phyloP scores from a whole-genome alignment of 1,284 basidiomycete genomes.

The Sporisorium graminicola region DNA sequence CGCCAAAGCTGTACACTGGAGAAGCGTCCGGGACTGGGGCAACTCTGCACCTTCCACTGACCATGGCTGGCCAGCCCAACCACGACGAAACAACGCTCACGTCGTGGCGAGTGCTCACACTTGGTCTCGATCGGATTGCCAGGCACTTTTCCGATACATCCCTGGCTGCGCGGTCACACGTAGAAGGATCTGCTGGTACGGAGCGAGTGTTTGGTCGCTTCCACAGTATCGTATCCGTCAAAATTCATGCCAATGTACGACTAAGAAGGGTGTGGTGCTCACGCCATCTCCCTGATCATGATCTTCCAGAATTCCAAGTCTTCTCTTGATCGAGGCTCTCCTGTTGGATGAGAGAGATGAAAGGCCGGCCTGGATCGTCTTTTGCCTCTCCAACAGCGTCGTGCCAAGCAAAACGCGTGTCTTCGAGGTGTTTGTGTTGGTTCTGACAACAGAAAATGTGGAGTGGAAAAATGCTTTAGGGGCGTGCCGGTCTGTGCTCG shows the following conservation, averaged over 20 bases:
- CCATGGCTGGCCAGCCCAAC: conserved; percentile 8
- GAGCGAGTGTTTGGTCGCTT: conserved; percentile 14
- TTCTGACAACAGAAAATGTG: conserved; percentile 6
- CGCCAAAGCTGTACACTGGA: conserved; percentile 32
- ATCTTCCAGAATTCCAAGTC: conserved; percentile 35
- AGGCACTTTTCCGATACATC: conserved; percentile 11
- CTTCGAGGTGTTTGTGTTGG: not conserved
- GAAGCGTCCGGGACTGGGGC: conserved; percentile 35
- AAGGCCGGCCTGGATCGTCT: no score
- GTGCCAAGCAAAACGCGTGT: no score
- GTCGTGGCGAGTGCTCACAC: conserved; percentile 33
- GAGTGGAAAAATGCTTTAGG: conserved; percentile 15
- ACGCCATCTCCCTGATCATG: conserved; percentile 24
- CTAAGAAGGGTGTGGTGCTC: conserved; percentile 39
- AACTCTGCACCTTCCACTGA: conserved; percentile 17
- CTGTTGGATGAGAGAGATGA: not conserved
- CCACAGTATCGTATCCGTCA: conserved; percentile 19
- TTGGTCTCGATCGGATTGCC: conserved; percentile 20
- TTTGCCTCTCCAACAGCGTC: not conserved
- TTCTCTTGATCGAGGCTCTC: conserved; percentile 11
- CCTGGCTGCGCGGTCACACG: not conserved
- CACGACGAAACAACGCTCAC: conserved; percentile 26
- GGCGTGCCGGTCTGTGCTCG: conserved; percentile 1
- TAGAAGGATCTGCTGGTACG: not conserved
- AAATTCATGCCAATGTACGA: conserved; percentile 30